phyloP scores from a whole-genome alignment of 176 grass and related monocot genomes.

The Cenchrus purpureus region DNA sequence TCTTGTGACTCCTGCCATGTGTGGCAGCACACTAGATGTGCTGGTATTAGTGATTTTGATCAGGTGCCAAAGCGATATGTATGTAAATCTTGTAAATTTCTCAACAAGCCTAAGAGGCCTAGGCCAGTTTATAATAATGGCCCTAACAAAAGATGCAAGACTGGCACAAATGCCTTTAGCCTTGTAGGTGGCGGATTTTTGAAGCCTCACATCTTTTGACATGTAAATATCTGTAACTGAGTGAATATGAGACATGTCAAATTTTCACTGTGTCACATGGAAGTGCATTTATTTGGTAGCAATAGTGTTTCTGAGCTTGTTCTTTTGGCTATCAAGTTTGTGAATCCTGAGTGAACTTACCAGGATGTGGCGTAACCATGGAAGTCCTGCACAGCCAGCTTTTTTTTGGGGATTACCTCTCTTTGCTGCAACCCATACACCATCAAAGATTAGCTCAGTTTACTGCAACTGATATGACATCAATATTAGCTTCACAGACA shows the following conservation, averaged over 20 bases:
- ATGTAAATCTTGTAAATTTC: constrained; percentile 61
- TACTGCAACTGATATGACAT: background rate
- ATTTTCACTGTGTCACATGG: background rate
- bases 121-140: constrained; percentile 32
- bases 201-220: constrained; percentile 38
- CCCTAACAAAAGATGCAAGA: constrained; percentile 49
- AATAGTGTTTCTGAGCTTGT: background rate
- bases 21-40: constrained; percentile 84
- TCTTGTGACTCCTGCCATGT: constrained; percentile 73
- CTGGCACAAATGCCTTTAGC: constrained; percentile 25
- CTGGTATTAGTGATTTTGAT: constrained; percentile 67
- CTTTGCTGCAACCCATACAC: background rate
- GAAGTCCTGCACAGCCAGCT: background rate
- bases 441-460: background rate
- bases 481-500: background rate
- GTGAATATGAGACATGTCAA: constrained; percentile 4
- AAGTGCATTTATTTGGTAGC: background rate
- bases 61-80: constrained; percentile 66
- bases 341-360: background rate
- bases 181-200: constrained; percentile 38
- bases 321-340: background rate
- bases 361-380: background rate
- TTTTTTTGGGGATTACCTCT: no score
- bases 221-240: constrained; percentile 38
- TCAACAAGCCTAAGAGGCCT: constrained; percentile 30